These are phyloP conservation scores for Quercus alba DNA, from an alignment of 306 rosid species.

Conservation along the genomic window DNA sequence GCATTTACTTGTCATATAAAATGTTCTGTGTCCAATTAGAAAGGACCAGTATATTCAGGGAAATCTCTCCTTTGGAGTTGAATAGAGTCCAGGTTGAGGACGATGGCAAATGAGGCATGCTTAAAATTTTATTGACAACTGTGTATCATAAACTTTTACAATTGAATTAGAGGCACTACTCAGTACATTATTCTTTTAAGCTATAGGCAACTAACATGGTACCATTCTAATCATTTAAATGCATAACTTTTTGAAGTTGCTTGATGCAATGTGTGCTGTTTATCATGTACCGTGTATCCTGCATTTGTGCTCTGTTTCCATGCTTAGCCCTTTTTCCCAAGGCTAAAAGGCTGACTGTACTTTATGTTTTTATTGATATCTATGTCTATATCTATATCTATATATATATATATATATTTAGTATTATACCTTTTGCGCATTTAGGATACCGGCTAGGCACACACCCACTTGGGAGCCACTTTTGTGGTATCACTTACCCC, in stretches of 20 bases:
- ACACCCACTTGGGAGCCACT: slow-evolving; percentile 10
- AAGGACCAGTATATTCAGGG: background rate
- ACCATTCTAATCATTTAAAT: background rate
- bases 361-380: background rate
- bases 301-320: background rate
- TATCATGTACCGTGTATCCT: background rate
- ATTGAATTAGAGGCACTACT: background rate
- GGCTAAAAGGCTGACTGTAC: background rate
- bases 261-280: background rate
- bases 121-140: background rate
- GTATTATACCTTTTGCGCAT: background rate
- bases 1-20: background rate
- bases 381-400: no score
- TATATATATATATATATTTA: background rate
- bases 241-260: background rate
- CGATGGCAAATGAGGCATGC: background rate
- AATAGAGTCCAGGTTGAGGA: background rate
- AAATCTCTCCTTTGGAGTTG: background rate
- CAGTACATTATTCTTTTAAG: background rate
- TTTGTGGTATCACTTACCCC: slow-evolving; percentile 12
- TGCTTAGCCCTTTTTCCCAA: background rate
- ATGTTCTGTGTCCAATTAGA: background rate
- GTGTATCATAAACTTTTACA: background rate
- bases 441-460: slow-evolving; percentile 10
- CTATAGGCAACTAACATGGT: background rate